Percentiles rank a stretch among this genome's conserved stretches.
Evolutionary conservation across 768 basidiomycete genomes (phyloP).

Genomic region (Filobasidium wieringae): DNA sequence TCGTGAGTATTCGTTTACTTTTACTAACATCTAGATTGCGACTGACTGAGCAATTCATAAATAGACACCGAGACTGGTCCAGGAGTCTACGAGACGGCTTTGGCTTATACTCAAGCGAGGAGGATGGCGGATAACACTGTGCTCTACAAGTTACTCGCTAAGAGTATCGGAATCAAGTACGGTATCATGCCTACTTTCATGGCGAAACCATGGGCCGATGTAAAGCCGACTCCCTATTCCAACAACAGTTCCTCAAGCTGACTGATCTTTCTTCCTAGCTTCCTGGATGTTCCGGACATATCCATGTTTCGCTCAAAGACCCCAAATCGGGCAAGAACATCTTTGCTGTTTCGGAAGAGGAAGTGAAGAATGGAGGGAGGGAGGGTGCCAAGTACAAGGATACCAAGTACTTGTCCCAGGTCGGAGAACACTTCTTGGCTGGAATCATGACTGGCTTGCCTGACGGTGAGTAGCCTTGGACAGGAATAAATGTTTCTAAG

Average conservation of each 20-base stretch:
- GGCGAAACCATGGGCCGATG: conserved; percentile 93
- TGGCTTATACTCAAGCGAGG: conserved; percentile 35
- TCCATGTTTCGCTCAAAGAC: conserved; percentile 77
- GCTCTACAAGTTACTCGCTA: conserved; percentile 83
- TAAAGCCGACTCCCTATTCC: conserved; percentile 41
- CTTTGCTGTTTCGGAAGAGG: conserved; percentile 59
- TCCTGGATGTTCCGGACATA: conserved; percentile 92
- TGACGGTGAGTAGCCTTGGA: conserved; percentile 51
- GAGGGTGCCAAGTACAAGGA: conserved; percentile 63
- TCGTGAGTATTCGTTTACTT: conserved; percentile 44
- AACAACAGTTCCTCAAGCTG: background rate
- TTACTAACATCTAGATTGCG: background rate
- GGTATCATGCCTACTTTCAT: conserved; percentile 91
- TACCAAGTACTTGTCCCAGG: conserved; percentile 68
- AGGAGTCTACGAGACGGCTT: conserved; percentile 39
- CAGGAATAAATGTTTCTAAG: background rate
- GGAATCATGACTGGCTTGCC: conserved; percentile 79
- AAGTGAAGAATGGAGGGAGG: conserved; percentile 53
- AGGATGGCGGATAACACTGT: conserved; percentile 49
- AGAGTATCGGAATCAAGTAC: conserved; percentile 79
- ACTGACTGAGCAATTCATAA: background rate
- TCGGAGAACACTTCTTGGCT: conserved; percentile 86
- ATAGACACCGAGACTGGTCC: conserved; percentile 41
- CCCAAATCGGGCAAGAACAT: conserved; percentile 53
- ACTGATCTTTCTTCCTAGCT: conserved; percentile 45